Base-by-base conservation (phyloP, 495 filamentous ascomycete genomes). In the Hypoxylon perforatum region DNA sequence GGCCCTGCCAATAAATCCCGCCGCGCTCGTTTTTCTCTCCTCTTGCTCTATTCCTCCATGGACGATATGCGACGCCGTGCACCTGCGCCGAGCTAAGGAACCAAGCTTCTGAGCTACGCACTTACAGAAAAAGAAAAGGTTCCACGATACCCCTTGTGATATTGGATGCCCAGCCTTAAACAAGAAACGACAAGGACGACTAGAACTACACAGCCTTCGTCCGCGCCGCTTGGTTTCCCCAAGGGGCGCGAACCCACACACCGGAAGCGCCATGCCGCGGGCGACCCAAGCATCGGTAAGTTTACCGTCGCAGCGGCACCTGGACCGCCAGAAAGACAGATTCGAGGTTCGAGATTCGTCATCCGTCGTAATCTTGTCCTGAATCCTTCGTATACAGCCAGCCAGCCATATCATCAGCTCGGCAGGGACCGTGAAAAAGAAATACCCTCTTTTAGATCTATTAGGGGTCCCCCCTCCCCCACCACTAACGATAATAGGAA, bases 1-100 rank as follows among this genome's bases (percentile, higher is more conserved):
- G 41, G 39, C 49, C 11, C 8, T 36, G 33, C 18, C 33, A 38
- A 39, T 10, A 33, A 19, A 18, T 11, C 9, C 14, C n/a, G 18
- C 33, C 64, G 64, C 62, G 62, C 54, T 62, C 64, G 57, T 67
- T 62, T 52, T 57, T 62, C 56, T 57, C 57, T 60, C 46, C 39
- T 66, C 18, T 10, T 57, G 25, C 22, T 19, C 0, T 49, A 33
- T 18, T 35, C 42, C 22, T 23, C 14, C 15, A n/a, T 7, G 6
- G 42, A 19, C 17, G 18, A 11, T 18, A 10, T 33, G 8, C 25
- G 25, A 28, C 25, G 25, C 11, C 30, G 30, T 10, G 36, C 42
- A 41, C 17, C 25, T 21, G 39, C 55, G 3, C 25, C 25, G n/a
- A n/a, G n/a, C 25, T 33, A 33, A 33, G 7, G n/a, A n/a, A n/a